Conservation (phyloP, 768 basidiomycete genomes). For the Mycena maculata region DNA sequence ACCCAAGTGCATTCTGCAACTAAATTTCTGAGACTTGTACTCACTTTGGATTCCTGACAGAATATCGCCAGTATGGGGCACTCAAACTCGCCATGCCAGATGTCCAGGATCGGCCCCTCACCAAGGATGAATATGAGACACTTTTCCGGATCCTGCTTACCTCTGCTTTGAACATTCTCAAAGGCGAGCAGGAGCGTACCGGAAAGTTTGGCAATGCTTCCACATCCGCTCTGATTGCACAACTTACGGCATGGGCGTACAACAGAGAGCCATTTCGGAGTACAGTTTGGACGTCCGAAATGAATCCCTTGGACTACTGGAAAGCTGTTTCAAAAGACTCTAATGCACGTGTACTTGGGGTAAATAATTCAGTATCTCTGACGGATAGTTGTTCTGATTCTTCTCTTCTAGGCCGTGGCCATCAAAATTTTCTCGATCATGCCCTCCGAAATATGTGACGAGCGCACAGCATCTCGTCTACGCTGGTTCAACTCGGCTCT, state of each 20-base stretch:
- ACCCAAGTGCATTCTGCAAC: too few species aligned
- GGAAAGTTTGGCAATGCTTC: constrained; percentile 28
- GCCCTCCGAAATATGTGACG: constrained; percentile 44
- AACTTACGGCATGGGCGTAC: constrained; percentile 40
- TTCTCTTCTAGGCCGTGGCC: constrained; percentile 25
- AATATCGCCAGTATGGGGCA: too few species aligned
- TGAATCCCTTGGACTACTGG: constrained; percentile 42
- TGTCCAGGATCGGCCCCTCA: too few species aligned
- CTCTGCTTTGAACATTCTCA: constrained; percentile 37
- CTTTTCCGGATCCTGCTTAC: too few species aligned
- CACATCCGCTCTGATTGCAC: constrained; percentile 27
- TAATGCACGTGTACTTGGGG: constrained; percentile 34
- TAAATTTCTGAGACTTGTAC: too few species aligned
- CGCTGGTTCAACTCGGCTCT: constrained; percentile 42
- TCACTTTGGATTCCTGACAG: too few species aligned
- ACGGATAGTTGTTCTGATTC: background rate
- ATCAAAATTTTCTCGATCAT: constrained; percentile 42
- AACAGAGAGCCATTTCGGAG: constrained; percentile 35
- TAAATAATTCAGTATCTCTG: constrained; percentile 9
- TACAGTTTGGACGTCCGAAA: constrained; percentile 28
- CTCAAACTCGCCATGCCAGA: too few species aligned
- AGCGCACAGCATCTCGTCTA: constrained; percentile 40
- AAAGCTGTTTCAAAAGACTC: constrained; percentile 32
- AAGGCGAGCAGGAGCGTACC: constrained; percentile 34
- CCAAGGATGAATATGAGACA: too few species aligned